These are phyloP conservation scores for Venturiaceae sp. DNA, from an alignment of 2,329 filamentous ascomycete genomes.

Conservation along the genomic window DNA sequence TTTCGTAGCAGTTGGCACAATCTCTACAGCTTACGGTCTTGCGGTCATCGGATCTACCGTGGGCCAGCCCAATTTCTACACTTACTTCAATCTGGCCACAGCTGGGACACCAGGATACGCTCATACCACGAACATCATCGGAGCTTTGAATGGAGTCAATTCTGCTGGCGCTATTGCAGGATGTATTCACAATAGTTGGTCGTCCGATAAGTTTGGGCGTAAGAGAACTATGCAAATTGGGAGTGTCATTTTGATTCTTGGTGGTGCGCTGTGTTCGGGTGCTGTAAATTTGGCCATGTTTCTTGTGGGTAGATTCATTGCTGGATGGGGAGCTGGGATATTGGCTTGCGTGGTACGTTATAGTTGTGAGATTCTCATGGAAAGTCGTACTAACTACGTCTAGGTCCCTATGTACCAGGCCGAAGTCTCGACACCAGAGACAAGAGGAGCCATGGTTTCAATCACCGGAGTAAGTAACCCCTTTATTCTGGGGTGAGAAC, in stretches of 20 bases:
- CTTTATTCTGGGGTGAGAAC: too few species aligned
- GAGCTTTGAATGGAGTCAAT: conserved; percentile 27
- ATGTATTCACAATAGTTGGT: conserved; percentile 18
- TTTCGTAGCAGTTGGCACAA: conserved; percentile 9
- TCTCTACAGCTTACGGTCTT: conserved; percentile 7
- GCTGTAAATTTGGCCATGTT: conserved; percentile 30
- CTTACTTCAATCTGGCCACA: conserved; percentile 21
- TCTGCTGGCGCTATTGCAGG: conserved; percentile 22
- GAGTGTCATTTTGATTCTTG: conserved; percentile 26
- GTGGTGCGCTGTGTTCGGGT: conserved; percentile 28
- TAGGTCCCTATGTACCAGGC: conserved; percentile 17
- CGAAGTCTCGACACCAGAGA: conserved; percentile 18
- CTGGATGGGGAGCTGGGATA: conserved; percentile 27
- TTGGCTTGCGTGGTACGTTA: conserved; percentile 12
- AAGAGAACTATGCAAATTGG: conserved; percentile 29
- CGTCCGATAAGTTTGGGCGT: conserved; percentile 21
- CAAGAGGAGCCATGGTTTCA: conserved; percentile 19
- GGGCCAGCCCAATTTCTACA: conserved; percentile 26
- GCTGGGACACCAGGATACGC: conserved; percentile 19
- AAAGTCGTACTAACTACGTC: conserved; percentile 1
- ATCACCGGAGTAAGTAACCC: conserved; percentile 13
- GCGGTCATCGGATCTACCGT: conserved; percentile 23
- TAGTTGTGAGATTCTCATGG: background rate
- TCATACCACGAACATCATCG: conserved; percentile 23
- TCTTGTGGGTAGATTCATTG: conserved; percentile 26